These are phyloP conservation scores for Spiromastix sp. DNA, from an alignment of 2,329 filamentous ascomycete genomes.

Conservation along the genomic window DNA sequence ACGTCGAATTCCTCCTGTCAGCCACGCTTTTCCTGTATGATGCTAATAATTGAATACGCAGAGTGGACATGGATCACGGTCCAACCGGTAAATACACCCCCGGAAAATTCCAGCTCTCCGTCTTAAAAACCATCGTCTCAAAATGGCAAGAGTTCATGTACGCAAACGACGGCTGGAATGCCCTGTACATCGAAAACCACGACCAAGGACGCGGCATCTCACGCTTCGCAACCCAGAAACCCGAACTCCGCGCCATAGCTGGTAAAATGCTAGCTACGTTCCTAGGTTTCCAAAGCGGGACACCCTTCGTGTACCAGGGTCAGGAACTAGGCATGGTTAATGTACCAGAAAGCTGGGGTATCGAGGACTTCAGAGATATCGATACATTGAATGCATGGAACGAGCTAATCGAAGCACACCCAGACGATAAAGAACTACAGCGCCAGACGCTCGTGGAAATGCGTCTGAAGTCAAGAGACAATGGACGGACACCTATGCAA, in stretches of 20 bases:
- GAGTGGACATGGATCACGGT: slow-evolving; percentile 50
- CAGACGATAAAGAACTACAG: slow-evolving; percentile 19
- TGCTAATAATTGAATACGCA: slow-evolving; percentile 16
- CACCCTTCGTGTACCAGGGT: slow-evolving; percentile 59
- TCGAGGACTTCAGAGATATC: slow-evolving; percentile 60
- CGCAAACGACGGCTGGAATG: slow-evolving; percentile 53
- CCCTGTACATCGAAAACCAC: slow-evolving; percentile 56
- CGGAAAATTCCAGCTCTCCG: slow-evolving; percentile 38
- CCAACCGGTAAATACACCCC: slow-evolving; percentile 40
- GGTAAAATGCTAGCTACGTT: slow-evolving; percentile 53
- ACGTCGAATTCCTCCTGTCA: neutral
- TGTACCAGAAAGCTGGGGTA: slow-evolving; percentile 49
- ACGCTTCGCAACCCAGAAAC: slow-evolving; percentile 43
- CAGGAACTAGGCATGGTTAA: slow-evolving; percentile 61
- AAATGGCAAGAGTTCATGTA: slow-evolving; percentile 53
- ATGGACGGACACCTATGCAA: slow-evolving; percentile 61
- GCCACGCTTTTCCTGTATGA: neutral
- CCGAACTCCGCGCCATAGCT: slow-evolving; percentile 38
- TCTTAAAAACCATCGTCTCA: slow-evolving; percentile 43
- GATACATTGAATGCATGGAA: slow-evolving; percentile 50
- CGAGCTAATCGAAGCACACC: slow-evolving; percentile 22
- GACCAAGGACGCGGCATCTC: slow-evolving; percentile 53
- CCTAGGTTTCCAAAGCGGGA: slow-evolving; percentile 48
- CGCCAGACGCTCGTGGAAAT: slow-evolving; percentile 23
- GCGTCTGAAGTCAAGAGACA: slow-evolving; percentile 46